Evolutionary conservation across 257 asterid genomes (phyloP), one percentile per base, ranked within the genome.

Genomic region (Apocynum venetum): DNA sequence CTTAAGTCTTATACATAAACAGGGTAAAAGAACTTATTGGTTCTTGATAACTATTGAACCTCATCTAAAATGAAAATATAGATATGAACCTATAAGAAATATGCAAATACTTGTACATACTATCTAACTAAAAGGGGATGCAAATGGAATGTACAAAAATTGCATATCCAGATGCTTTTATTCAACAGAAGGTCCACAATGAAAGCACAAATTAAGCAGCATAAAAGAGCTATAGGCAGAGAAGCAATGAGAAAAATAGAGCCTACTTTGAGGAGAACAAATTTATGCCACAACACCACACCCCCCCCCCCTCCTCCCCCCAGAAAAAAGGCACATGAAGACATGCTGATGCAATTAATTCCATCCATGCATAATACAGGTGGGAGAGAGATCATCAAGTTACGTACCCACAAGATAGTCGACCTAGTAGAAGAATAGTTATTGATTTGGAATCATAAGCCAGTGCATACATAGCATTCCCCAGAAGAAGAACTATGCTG

Each of bases 371-470:
- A 2, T 19, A 14, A 15, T 4, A 11, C 17, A 36, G 15, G 8
- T 4, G 75, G 38, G 68, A 60, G 77, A 72, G 80, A 76, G 85
- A 73, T 5, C 74, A 44, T 67, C 81, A 60, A 81, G 83, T 78
- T 51, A 48, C 91, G 47, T 84, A 93, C 99, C 99, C 98, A 51
- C 99, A 96, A 78, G 83, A 87, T 76, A 96, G 84, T 70, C 99
- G 92, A 61, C 99, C 98, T 60, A 96, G 63, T 80, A 96, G 83
- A 78, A 96, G 97, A 72, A 93, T 19, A 19, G 91, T 40, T 67
- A 96, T 80, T 40, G 99, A 96, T 35, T 88, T 70, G 87, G 84
- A 80, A 85, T 96, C 99, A 83, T 87, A 93, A 52, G 99, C 99
- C 91, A 92, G 8, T 56, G 99, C 97, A 80, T 96, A 93, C 93